phyloP scores from a whole-genome alignment of 2,329 filamentous ascomycete genomes.

The Cercospora sojina region DNA sequence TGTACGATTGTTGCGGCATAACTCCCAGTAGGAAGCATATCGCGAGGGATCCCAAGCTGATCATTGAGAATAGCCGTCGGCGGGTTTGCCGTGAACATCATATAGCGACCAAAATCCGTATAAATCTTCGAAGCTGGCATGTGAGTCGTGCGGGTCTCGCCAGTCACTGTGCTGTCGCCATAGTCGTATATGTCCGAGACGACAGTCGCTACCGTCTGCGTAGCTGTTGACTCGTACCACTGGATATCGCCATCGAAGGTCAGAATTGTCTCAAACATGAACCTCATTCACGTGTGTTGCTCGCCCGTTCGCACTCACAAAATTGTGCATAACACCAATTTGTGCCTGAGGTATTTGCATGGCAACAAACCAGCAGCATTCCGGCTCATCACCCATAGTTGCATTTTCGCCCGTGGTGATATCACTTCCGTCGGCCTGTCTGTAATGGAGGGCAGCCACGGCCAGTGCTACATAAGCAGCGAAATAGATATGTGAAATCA shows the following conservation, averaged over 20 bases:
- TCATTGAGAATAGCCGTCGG: not conserved
- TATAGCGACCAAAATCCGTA: not conserved
- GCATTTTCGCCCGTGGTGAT: not conserved
- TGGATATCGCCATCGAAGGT: not conserved
- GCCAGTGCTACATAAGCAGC: not conserved
- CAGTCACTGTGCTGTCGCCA: not conserved
- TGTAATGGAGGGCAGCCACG: not conserved
- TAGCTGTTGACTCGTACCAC: not conserved
- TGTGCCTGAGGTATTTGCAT: not conserved
- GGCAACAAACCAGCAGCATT: not conserved
- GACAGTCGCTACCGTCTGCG: not conserved
- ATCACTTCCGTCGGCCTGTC: not conserved
- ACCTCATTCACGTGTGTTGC: not conserved
- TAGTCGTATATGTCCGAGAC: not conserved
- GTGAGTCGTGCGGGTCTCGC: not conserved
- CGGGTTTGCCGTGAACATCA: not conserved
- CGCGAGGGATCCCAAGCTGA: not conserved
- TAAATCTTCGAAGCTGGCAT: not conserved
- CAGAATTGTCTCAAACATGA: not conserved
- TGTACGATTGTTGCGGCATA: not conserved
- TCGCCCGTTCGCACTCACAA: not conserved
- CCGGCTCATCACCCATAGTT: not conserved
- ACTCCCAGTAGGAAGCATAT: not conserved
- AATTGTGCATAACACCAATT: not conserved
- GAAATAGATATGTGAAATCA: not conserved